Evolutionary conservation across 495 filamentous ascomycete species (phyloP), one percentile per base, ranked within the genome.

Genomic region (Tetracladium marchalianum): DNA sequence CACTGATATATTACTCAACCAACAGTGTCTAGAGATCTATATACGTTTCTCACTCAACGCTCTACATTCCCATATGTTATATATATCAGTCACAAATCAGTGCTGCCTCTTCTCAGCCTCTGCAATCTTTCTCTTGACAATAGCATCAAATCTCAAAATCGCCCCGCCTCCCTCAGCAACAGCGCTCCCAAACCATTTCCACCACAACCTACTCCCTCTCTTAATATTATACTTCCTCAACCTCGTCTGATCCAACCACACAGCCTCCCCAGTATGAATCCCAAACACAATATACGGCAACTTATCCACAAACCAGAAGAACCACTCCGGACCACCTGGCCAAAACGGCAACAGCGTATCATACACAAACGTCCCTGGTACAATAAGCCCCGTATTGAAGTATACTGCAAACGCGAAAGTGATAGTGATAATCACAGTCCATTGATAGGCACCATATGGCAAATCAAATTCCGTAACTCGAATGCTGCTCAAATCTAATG

Each of bases 91-190:
- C 3, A 27, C 7, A 27, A 31, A 15, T 55, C 51, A 73, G 50
- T 74, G 69, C 37, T 61, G 62, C 49, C 56, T 52, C 57, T 66
- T 74, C 62, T 67, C 67, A 47, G 58, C 65, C 61, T 67, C 61
- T 57, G 64, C 63, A 62, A 66, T 67, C 62, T 65, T 66, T 45
- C 38, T 42, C 47, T 55, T 43, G 7, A 83, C 77, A 35, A 75
- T 56, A 31, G 54, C 52, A 58, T 75, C 68, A 57, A 85, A 77
- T 44, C 82, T 70, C 54, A 59, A 35, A 46, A 75, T 73, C 35
- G 66, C 57, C 11, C 62, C 66, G 41, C 67, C 59, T 0, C 84
- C 84, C 55, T 87, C 84, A 10, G 84, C 55, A 40, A 81, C 71
- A 35, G 61, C 68, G 27, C 68, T 72, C 12, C 56, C 48, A 16